phyloP scores from a whole-genome alignment of 805 yeast genomes.

The Tetrapisispora phaffii region DNA sequence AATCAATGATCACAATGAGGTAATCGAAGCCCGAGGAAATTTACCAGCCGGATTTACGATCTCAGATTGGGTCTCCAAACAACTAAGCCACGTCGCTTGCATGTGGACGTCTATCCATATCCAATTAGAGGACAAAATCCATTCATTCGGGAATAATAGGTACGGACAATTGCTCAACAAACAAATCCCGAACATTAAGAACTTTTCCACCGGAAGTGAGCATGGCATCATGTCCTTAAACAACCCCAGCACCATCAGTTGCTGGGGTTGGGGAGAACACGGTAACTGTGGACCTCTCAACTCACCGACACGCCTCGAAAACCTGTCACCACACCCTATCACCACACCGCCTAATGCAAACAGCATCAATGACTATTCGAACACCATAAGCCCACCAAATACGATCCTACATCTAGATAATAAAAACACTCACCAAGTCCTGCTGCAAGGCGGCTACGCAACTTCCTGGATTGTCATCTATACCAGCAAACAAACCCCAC shows the following conservation, averaged over 20 bases:
- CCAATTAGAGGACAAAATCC: slow-evolving; percentile 18
- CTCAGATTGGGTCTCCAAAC: slow-evolving; percentile 7
- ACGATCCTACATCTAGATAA: neutral
- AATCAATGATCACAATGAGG: slow-evolving; percentile 9
- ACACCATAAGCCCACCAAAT: neutral
- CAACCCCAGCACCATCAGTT: slow-evolving; percentile 32
- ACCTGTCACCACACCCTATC: neutral
- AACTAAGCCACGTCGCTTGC: slow-evolving; percentile 7
- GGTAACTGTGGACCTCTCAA: slow-evolving; percentile 72
- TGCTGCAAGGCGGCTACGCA: slow-evolving; percentile 53
- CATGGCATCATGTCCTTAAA: slow-evolving; percentile 50
- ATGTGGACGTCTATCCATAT: slow-evolving; percentile 82
- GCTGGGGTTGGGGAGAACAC: slow-evolving; percentile 99
- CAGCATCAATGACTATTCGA: neutral
- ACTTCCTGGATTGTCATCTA: slow-evolving; percentile 44
- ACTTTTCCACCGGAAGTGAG: slow-evolving; percentile 65
- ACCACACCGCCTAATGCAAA: neutral
- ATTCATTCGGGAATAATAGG: slow-evolving; percentile 63
- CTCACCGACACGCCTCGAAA: too few relatives aligned
- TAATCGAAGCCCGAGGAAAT: slow-evolving; percentile 10
- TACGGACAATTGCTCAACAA: slow-evolving; percentile 53
- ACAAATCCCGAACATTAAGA: neutral
- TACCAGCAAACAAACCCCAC: neutral
- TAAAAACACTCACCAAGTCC: neutral
- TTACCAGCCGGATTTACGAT: slow-evolving; percentile 13